Evolutionary conservation across 2,329 filamentous ascomycete genomes (phyloP), one percentile per base, ranked within the genome.

Genomic region (Cladosporium cucumerinum): DNA sequence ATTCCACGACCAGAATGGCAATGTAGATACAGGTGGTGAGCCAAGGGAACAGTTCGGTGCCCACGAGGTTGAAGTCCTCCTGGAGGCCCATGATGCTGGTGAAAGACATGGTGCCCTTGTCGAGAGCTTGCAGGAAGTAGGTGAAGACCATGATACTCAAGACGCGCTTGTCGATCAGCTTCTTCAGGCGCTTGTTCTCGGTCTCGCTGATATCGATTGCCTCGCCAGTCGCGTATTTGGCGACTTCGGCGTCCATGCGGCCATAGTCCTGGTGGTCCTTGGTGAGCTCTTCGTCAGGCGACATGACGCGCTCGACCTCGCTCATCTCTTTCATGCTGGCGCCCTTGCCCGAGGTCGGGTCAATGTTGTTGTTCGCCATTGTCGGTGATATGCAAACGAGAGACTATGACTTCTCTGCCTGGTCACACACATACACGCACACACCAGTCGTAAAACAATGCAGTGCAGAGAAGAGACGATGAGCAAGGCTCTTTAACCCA

Each of bases 11-110:
- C 11, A 92, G 79, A 23, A 91, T 86, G 60, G 85, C 87, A 66
- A 91, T 87, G 78, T 91, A 92, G 68, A 92, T 89, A 80, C 87
- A 90, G 14, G 88, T 90, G 0, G 87, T 89, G 60, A 92, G 79
- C 89, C 89, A 92, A 28, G 83, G 85, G 73, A 87, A 92, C 78
- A 91, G 74, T 21, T 72, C 66, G 10, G 60, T 62, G 34, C 77
- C 79, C 4, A 66, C 65, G 4, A 88, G 75, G n/a, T 79, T 68
- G 0, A 82, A 70, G 66, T 82, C 79, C 5, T 76, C 67, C 11
- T 78, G 77, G 57, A 89, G 80, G 30, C 84, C 84, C 86, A 89
- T 88, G 72, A 89, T 88, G 52, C 84, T 84, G 10, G 86, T 78
- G 69, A 82, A 89, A 1, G 82, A 86, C 72, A 90, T 78, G 0